These are phyloP conservation scores for Rhodotorula glutinis DNA, from an alignment of 1,284 basidiomycete species.

Conservation along the genomic window DNA sequence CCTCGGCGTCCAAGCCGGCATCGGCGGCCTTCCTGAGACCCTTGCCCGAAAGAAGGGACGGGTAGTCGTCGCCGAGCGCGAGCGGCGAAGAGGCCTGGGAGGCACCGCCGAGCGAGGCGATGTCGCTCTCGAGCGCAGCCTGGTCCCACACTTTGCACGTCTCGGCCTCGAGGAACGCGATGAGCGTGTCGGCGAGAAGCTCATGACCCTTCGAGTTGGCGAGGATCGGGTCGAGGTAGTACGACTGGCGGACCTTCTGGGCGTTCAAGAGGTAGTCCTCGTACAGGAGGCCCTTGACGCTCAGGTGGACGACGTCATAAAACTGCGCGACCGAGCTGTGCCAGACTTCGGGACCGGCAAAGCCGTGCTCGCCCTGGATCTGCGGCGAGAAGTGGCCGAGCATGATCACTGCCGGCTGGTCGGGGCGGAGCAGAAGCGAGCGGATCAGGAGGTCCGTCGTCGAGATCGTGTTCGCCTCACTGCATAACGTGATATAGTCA, in stretches of 20 bases:
- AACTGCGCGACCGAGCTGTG: constrained; percentile 87
- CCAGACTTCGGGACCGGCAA: constrained; percentile 78
- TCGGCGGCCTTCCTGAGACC: constrained; percentile 50
- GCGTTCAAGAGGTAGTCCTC: constrained; percentile 75
- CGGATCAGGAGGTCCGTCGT: constrained; percentile 88
- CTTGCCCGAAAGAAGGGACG: constrained; percentile 45
- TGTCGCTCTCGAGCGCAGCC: constrained; percentile 56
- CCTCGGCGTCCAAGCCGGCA: constrained; percentile 48
- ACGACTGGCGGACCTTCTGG: constrained; percentile 60
- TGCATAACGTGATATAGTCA: constrained; percentile 45
- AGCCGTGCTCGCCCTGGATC: constrained; percentile 70
- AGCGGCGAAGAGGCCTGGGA: constrained; percentile 27
- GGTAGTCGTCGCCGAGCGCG: constrained; percentile 39
- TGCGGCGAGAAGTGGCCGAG: constrained; percentile 90
- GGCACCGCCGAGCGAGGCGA: constrained; percentile 42
- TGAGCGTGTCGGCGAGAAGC: constrained; percentile 76
- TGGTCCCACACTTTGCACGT: constrained; percentile 80
- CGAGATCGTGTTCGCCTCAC: constrained; percentile 67
- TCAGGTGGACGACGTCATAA: constrained; percentile 90
- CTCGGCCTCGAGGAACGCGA: constrained; percentile 81
- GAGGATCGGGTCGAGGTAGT: constrained; percentile 78
- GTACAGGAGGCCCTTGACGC: constrained; percentile 76
- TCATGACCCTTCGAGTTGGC: constrained; percentile 75
- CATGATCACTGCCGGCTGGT: constrained; percentile 81
- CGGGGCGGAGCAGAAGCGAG: constrained; percentile 78